Conservation (phyloP, 192 early-diverging fungal species). For the Glomus cerebriforme region DNA sequence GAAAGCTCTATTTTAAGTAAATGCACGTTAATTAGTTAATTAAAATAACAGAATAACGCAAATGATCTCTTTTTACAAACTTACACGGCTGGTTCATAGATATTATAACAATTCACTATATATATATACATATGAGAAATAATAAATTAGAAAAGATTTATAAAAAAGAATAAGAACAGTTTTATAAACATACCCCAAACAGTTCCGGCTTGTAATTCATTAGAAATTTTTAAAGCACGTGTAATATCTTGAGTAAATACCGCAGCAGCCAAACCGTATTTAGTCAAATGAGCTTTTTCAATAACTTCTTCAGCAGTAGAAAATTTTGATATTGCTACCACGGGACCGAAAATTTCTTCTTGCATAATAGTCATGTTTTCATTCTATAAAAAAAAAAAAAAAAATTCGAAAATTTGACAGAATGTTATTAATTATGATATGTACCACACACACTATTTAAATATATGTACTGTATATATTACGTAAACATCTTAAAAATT, state of each 20-base stretch:
- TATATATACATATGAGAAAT: not conserved
- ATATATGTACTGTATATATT: too few species aligned
- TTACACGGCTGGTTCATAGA: not conserved
- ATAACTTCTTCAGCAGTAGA: conserved; percentile 72
- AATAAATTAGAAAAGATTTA: conserved; percentile 31
- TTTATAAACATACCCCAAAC: conserved; percentile 63
- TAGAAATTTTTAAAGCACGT: conserved; percentile 57
- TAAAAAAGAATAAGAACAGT: too few species aligned
- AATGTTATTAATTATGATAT: too few species aligned
- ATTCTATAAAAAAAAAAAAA: conserved; percentile 17
- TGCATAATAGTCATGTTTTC: conserved; percentile 56
- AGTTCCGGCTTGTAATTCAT: conserved; percentile 56
- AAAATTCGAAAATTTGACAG: too few species aligned
- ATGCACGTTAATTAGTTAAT: not conserved
- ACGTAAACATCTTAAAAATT: not conserved
- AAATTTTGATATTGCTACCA: conserved; percentile 76
- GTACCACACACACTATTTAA: too few species aligned
- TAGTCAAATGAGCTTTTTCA: conserved; percentile 66
- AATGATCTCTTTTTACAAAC: not conserved
- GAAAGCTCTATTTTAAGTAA: conserved; percentile 49
- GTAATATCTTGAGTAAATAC: conserved; percentile 71
- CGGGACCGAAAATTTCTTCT: conserved; percentile 91
- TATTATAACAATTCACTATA: conserved; percentile 27
- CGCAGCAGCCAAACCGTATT: conserved; percentile 75
- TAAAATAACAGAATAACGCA: not conserved